Evolutionary conservation across 345 rosid genomes (phyloP), one percentile per base, ranked within the genome.

Genomic region (Stellera chamaejasme): DNA sequence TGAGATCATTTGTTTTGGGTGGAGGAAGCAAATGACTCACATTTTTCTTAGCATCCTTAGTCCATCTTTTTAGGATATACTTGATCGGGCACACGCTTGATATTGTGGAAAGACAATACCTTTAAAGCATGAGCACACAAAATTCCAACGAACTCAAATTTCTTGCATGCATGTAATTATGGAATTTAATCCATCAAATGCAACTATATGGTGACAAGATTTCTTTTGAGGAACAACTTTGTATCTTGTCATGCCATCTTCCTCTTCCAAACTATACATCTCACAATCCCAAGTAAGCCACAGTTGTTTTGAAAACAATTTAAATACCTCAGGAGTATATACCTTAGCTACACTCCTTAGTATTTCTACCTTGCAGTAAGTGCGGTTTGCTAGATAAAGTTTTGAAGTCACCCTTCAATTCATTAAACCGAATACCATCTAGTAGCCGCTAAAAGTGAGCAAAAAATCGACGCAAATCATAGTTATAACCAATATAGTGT

Each of bases 121-220:
- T 67, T 58, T 49, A 73, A 12, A 10, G 64, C 69, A 73, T 71
- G 75, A 16, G 67, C 41, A 52, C 79, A 76, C 19, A 71, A 67
- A 71, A 76, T 59, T 45, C 72, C 78, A 27, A 73, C 71, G 61
- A 49, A 64, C 58, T 67, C 71, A 19, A 19, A 19, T 19, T 19
- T 19, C 23, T 19, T 19, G 23, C 23, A 19, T 19, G 23, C 23
- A 19, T 19, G 23, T 19, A 19, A 19, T 19, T 19, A 19, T 19
- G 55, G 71, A 66, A 58, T 63, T 68, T 71, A 49, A 63, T 48
- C 77, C 69, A 44, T 59, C 56, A 54, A 74, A 75, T 41, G 32
- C 44, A 36, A 70, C 65, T 3, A 58, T 56, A 43, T 62, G 56
- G 58, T 72, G 65, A 11, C 67, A 60, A 47, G 69, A 59, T 45